Percentiles rank a stretch among this genome's conserved stretches.
phyloP scores from a whole-genome alignment of 2,329 filamentous ascomycete species.

The Pseudomassariella vexata region DNA sequence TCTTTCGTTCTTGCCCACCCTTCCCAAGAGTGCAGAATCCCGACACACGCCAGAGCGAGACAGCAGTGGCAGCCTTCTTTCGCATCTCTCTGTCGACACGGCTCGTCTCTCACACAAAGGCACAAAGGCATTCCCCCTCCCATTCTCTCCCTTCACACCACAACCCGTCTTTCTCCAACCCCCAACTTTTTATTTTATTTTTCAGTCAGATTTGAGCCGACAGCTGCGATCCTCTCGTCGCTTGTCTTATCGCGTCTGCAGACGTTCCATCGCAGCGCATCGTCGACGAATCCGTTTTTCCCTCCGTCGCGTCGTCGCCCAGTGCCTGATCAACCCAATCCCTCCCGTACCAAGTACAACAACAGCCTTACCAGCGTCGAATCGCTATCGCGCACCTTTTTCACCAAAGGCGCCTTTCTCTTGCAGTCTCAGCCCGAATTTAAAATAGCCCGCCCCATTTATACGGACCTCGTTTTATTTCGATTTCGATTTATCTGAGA shows the following conservation, averaged over 20 bases:
- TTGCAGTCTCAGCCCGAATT: too few relatives aligned
- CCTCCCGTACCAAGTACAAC: slow-evolving; percentile 12
- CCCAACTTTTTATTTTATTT: slow-evolving; percentile 12
- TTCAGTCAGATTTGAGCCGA: slow-evolving; percentile 6
- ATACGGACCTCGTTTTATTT: too few relatives aligned
- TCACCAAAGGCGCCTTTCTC: too few relatives aligned
- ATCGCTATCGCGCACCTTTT: too few relatives aligned
- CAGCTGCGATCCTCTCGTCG: slow-evolving; percentile 17
- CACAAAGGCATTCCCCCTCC: slow-evolving; percentile 9
- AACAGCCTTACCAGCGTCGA: too few relatives aligned
- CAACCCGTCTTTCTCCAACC: slow-evolving; percentile 13
- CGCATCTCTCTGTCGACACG: background rate
- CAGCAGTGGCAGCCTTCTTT: background rate
- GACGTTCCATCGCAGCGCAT: slow-evolving; percentile 9
- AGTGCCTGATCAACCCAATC: slow-evolving; percentile 5
- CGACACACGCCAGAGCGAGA: background rate
- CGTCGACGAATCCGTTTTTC: background rate
- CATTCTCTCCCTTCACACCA: slow-evolving; percentile 10
- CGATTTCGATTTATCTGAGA: too few relatives aligned
- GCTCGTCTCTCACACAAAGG: background rate
- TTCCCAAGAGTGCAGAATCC: background rate
- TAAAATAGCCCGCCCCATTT: too few relatives aligned
- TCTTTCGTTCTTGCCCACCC: background rate
- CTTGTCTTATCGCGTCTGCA: slow-evolving; percentile 20
- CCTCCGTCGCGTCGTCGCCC: background rate